Evolutionary conservation across 768 basidiomycete species (phyloP), one percentile per base, ranked within the genome.

Genomic region (Tylopilus sp.): DNA sequence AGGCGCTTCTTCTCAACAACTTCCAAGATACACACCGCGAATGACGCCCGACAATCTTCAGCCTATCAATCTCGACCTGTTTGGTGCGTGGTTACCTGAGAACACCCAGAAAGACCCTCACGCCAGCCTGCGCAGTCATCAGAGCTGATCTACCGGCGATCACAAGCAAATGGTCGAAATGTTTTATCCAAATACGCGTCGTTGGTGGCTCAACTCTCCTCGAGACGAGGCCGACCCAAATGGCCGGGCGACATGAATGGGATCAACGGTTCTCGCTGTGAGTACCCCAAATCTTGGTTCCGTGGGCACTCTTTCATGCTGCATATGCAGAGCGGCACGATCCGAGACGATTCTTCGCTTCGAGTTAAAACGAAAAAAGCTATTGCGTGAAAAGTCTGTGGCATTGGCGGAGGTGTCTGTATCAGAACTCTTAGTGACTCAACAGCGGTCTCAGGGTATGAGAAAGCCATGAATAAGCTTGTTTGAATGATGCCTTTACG

Each of bases 21-120:
- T 28, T 35, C 8, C 26, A n/a, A n/a, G n/a, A n/a, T n/a, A n/a
- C n/a, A n/a, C n/a, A n/a, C 26, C 26, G 10, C 26, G 8, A 28
- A 28, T 28, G 26, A 50, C 50, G 25, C 3, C 42, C 5, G 28
- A 43, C 25, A 18, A 21, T 43, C 25, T 40, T 20, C 46, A 71
- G 45, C 55, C 69, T 4, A 69, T 75, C 26, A 52, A 55, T 43
- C 33, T 62, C 36, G 56, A 61, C 39, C 47, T 62, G 51, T 57
- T 44, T 18, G 25, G 61, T 64, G 18, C n/a, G 58, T 57, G 22
- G 20, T 9, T 8, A 9, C 4, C 3, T 20, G 18, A 20, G 9
- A n/a, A 20, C 7, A 9, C 17, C 26, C 21, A n/a, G 46, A 60
- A 53, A 3, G 22, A n/a, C 18, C 40, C 8, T 28, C n/a, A 21